Conservation (phyloP, 768 basidiomycete genomes). For the Psilocybe subaeruginosa region DNA sequence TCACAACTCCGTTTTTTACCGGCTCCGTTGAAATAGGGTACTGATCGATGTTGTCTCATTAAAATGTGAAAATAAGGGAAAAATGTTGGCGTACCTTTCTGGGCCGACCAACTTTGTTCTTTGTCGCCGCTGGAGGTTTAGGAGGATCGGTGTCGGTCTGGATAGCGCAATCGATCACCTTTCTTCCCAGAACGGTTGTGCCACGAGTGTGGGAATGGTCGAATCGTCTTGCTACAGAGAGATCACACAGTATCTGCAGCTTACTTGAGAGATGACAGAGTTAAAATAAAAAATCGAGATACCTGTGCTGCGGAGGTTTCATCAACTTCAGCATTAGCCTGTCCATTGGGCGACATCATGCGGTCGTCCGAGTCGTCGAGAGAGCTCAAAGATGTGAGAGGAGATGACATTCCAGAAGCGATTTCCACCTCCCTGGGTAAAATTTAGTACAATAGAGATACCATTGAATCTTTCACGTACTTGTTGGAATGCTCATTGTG, state of each 20-base stretch:
- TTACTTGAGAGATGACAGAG: neutral
- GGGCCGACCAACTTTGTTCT: conserved; percentile 27
- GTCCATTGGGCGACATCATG: conserved; percentile 26
- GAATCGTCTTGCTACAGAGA: conserved; percentile 16
- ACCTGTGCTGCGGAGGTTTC: conserved; percentile 67
- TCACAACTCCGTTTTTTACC: conserved; percentile 11
- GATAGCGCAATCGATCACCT: conserved; percentile 26
- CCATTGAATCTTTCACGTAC: conserved; percentile 35
- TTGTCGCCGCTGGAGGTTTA: conserved; percentile 11
- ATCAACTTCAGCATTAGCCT: conserved; percentile 39
- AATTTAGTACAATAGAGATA: conserved; percentile 1
- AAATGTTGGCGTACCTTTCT: conserved; percentile 22
- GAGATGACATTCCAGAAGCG: conserved; percentile 65
- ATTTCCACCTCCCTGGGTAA: conserved; percentile 37
- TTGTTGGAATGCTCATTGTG: conserved; percentile 38
- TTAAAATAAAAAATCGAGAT: conserved; percentile 8
- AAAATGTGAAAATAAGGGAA: neutral
- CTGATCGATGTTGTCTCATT: neutral
- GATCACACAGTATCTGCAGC: conserved; percentile 30
- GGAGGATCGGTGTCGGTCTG: conserved; percentile 32
- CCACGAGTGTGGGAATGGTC: conserved; percentile 14
- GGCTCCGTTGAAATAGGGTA: conserved; percentile 17
- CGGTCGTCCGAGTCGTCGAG: conserved; percentile 61
- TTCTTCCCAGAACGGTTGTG: conserved; percentile 15
- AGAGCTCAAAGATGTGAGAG: conserved; percentile 74